phyloP scores from a whole-genome alignment of 139 green algal species.

The Astrephomene gubernaculifera region DNA sequence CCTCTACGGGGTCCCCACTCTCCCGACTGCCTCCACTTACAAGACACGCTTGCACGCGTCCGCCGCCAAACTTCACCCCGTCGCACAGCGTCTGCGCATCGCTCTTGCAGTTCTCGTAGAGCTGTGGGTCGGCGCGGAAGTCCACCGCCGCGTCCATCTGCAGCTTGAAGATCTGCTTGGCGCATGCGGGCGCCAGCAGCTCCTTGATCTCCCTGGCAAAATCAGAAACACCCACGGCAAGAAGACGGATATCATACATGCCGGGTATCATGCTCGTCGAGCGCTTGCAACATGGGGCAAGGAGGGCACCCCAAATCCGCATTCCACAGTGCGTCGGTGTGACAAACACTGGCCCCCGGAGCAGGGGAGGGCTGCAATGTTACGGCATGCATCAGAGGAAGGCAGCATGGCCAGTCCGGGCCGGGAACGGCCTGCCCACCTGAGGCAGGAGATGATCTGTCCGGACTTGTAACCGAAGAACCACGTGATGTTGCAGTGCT shows the following conservation, averaged over 20 bases:
- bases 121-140: constrained; percentile 67
- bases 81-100: constrained; percentile 66
- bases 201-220: constrained; percentile 64
- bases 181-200: constrained; percentile 54
- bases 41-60: constrained; percentile 78
- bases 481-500: constrained; percentile 70
- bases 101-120: constrained; percentile 63
- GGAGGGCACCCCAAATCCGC: too few relatives aligned
- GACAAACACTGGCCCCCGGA: too few relatives aligned
- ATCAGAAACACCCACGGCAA: too few relatives aligned
- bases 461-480: constrained; percentile 62
- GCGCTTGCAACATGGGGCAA: too few relatives aligned
- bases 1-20: too few relatives aligned
- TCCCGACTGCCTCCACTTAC: constrained; percentile 51
- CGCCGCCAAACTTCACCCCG: constrained; percentile 72
- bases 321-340: too few relatives aligned
- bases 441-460: constrained; percentile 78
- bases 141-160: constrained; percentile 71
- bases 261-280: too few relatives aligned
- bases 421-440: constrained; percentile 30
- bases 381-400: too few relatives aligned
- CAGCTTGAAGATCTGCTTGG: constrained; percentile 67
- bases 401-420: too few relatives aligned
- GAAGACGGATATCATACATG: too few relatives aligned
- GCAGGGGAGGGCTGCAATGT: too few relatives aligned